A percentile compares a stretch with the other conserved stretches of the same genome.
phyloP scores from a whole-genome alignment of 2,329 filamentous ascomycete species.

The Fusarium siculi region DNA sequence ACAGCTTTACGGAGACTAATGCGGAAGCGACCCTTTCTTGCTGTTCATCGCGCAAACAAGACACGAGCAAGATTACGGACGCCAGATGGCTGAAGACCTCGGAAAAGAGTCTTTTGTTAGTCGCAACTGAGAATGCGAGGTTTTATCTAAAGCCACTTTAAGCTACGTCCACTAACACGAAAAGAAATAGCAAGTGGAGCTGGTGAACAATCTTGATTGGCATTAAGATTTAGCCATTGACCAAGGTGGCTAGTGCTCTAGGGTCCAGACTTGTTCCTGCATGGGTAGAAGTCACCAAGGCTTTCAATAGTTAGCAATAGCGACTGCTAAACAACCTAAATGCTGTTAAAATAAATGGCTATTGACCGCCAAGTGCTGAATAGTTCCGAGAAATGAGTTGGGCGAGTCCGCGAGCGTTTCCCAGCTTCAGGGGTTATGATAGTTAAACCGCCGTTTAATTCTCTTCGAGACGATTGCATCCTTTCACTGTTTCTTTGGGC shows the following conservation, averaged over 20 bases:
- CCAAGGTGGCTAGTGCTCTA: not conserved
- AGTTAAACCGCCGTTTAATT: no score
- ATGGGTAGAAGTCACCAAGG: not conserved
- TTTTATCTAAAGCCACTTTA: not conserved
- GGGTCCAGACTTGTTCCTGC: not conserved
- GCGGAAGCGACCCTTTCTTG: accelerated
- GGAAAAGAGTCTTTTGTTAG: not conserved
- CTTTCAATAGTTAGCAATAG: conserved; percentile 8
- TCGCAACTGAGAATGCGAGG: not conserved
- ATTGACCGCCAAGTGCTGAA: not conserved
- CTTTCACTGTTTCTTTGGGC: not conserved
- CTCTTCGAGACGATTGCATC: accelerated
- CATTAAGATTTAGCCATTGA: accelerated
- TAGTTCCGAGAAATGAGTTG: not conserved
- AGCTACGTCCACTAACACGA: not conserved
- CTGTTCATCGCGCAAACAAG: accelerated
- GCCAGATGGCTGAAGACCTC: not conserved
- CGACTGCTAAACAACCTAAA: not conserved
- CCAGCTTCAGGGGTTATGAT: not conserved
- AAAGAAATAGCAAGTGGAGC: not conserved
- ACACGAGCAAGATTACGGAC: accelerated
- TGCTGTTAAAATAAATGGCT: not conserved
- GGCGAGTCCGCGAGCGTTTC: not conserved
- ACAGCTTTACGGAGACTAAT: accelerated
- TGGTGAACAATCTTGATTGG: not conserved